Base-by-base conservation (phyloP, 2,329 filamentous ascomycete genomes). In the Xylaria sp. region DNA sequence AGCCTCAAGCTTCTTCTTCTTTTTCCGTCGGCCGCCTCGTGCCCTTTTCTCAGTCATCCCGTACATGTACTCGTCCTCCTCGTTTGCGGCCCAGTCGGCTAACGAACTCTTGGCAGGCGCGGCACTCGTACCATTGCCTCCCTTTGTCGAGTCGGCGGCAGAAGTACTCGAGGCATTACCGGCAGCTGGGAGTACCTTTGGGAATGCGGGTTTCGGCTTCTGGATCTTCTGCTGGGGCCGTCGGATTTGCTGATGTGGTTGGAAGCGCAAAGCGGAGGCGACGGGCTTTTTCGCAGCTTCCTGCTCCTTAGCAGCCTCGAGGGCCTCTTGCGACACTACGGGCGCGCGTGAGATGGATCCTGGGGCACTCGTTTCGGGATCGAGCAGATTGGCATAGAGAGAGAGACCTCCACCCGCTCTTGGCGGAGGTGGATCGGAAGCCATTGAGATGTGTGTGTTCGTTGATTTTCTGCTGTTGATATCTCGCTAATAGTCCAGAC, bases 331-430 rank as follows among this genome's bases (percentile, higher is more conserved):
- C 75, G 92, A 92, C 57, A 87, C 80, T 55, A 92, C 85, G 0
- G 91, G 89, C 1, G 84, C 88, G 67, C 87, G 84, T 13, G 89
- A 91, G 67, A 93, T 90, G n/a, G 88, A 89, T n/a, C 81, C 76
- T 1, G 80, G 69, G 42, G 76, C 66, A 59, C 76, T 73, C 63
- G 74, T 68, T 52, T 79, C 75, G 18, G 84, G 78, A 68, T 91
- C 88, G 64, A 94, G 84, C 49, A 96, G 82, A 73, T 95, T 90
- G 57, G 90, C 92, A 72, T 96, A 96, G 4, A 95, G 84, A 16
- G 90, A 92, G 66, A 91, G 78, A 59, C 81, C 80, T 59, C 78
- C 76, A 59, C 78, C 75, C 52, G 74, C 74, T 50, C 77, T 77
- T 47, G 76, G 74, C 19, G 78, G 66, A 51, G 69, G 65, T 58